Base-by-base conservation (phyloP, 2,329 filamentous ascomycete genomes). In the Coniochaeta ligniaria region DNA sequence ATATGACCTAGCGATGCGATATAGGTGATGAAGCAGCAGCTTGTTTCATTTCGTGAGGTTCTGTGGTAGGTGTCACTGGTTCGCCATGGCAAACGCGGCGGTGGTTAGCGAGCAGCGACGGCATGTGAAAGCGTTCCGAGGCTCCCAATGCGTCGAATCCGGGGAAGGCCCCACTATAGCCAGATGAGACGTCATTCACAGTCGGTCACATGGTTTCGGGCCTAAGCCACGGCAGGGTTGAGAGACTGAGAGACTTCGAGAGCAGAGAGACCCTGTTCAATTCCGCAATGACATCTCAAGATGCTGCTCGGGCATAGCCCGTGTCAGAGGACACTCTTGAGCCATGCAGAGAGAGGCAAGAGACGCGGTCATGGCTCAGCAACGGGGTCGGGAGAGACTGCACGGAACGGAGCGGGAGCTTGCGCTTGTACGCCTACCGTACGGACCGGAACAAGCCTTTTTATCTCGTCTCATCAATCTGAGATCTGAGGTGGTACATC, bases 61-160 rank as follows among this genome's bases (percentile, higher is more conserved):
- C 20, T 24, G 20, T 47, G 43, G 43, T 47, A 31, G 28, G 28
- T 31, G 28, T 31, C 28, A 9, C 28, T 31, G 5, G 28, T 31
- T 31, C 28, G 28, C 28, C 9, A 31, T 9, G 28, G 28, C 28
- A 31, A 24, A 50, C 24, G 45, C 14, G 45, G 45, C 14, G 45
- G 12, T 50, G 45, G 20, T 28, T 24, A 24, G 20, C 41, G n/a
- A 47, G 11, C 12, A 56, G 31, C 31, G 31, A 56, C 28, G 54
- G 54, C 54, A 56, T 56, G 54, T 56, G 54, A 56, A 56, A 56
- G 54, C 54, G 20, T 56, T 26, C 54, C 54, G 54, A 56, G 54
- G 54, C 31, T 56, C 47, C 47, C 2, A 52, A 52, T 52, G 47
- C 47, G 47, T n/a, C 47, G 47, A 52, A 52, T 52, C 47, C 14